Conservation (phyloP, 78 protist genomes). For the Bigelowiella natans region DNA sequence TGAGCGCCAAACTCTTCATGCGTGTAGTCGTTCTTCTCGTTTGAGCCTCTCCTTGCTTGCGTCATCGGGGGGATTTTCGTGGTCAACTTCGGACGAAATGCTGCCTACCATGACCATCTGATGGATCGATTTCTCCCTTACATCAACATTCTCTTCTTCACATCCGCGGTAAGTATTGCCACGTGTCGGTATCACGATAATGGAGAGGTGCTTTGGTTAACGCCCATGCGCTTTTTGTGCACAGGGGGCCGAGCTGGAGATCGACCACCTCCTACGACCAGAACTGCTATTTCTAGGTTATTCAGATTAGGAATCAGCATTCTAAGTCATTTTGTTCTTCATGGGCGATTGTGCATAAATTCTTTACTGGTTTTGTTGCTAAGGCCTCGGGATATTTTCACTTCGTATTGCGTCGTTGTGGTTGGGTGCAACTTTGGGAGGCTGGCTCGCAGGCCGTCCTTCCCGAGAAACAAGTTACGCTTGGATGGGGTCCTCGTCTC, state of each 20-base stretch:
- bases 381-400: not conserved
- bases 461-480: not conserved
- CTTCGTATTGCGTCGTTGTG: not conserved
- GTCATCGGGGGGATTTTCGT: not conserved
- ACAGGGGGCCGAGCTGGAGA: not conserved
- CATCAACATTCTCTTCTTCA: not conserved
- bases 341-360: no score
- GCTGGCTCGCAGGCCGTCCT: not conserved
- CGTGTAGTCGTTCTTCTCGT: not conserved
- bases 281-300: not conserved
- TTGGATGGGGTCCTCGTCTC: not conserved
- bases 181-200: not conserved
- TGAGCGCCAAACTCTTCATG: no score
- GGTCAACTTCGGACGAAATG: not conserved
- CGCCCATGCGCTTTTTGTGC: no score
- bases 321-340: no score
- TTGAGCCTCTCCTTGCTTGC: not conserved
- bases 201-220: no score
- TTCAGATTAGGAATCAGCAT: no score
- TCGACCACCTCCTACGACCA: not conserved
- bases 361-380: not conserved
- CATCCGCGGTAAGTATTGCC: not conserved
- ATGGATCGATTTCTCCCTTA: not conserved
- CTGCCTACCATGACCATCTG: not conserved
- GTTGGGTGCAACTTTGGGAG: not conserved